Base-by-base conservation (phyloP, 441 rosid species). In the Hura crepitans region DNA sequence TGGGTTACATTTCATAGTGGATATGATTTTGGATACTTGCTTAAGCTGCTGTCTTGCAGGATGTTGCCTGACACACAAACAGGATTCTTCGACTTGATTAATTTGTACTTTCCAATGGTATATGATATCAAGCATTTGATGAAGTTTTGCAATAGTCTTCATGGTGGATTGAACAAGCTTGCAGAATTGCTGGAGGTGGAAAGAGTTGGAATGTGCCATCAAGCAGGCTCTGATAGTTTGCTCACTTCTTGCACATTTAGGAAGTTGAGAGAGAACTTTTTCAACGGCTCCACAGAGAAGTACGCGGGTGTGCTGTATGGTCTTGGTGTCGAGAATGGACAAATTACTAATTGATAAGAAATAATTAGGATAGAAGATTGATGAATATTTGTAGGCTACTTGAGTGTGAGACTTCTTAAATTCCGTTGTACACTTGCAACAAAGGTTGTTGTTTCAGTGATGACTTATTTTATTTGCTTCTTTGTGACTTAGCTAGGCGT, bases 1-100 rank as follows among this genome's bases (percentile, higher is more conserved):
- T 90, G 97, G 96, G 88, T 90, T 25, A 90, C 97, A 2, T 92
- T 92, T 75, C 97, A 92, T 17, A 81, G 97, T 25, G 89, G 85
- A 8, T 88, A 88, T 77, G 96, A 89, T 85, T 87, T 89, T 23
- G 96, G 96, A 4, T 89, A 89, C 69, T 72, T 89, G 87, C 83
- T 89, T 33, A 90, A 87, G 84, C 76, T 88, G 13, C 73, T 92
- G 60, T 84, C 86, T 3, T 82, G 89, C 76, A 79, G 71, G 80
- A 75, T 76, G 66, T 78, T 90, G 62, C 96, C 95, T 0, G 92
- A 81, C 37, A 71, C 84, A 1, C 88, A 80, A 54, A 58, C 84
- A 0, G 81, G 81, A 0, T 92, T 92, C 84, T 87, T 92, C 18
- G 60, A 49, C 13, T 77, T 75, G 79, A 82, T 90, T 63, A 80